Evolutionary conservation across 179 eudicot species (phyloP).

Genomic region (Spinacia oleracea): DNA sequence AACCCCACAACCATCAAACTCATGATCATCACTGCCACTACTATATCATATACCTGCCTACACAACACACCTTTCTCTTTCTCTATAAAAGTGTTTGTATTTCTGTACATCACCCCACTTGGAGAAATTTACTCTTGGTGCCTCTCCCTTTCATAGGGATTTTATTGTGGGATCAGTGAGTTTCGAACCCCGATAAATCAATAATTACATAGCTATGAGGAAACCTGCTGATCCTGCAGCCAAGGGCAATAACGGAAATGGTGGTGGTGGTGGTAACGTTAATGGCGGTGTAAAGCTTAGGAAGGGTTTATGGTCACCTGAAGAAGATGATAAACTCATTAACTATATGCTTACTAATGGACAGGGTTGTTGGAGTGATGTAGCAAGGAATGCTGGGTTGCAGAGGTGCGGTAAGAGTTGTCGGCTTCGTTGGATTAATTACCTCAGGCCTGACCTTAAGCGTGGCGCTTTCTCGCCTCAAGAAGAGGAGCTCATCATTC

Average conservation of each 20-base stretch:
- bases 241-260: constrained; percentile 13
- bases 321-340: constrained; percentile 76
- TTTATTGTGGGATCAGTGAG: constrained; percentile 8
- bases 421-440: constrained; percentile 78
- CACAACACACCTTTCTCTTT: constrained; percentile 28
- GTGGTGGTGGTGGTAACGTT: neutral
- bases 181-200: neutral
- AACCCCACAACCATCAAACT: constrained; percentile 62
- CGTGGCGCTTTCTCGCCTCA: constrained; percentile 74
- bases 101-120: constrained; percentile 46
- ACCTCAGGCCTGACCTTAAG: constrained; percentile 77
- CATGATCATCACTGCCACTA: constrained; percentile 55
- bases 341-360: constrained; percentile 72
- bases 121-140: constrained; percentile 2
- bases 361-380: constrained; percentile 88
- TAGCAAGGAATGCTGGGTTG: constrained; percentile 77
- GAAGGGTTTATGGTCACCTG: constrained; percentile 86
- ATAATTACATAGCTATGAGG: constrained; percentile 29
- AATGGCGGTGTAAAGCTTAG: constrained; percentile 42
- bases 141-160: constrained; percentile 7
- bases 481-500: constrained; percentile 71
- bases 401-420: constrained; percentile 83
- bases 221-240: constrained; percentile 36
- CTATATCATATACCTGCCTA: constrained; percentile 28
- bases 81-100: constrained; percentile 38